Base-by-base conservation (phyloP, 2,329 filamentous ascomycete genomes). In the Aspergillus jensenii region DNA sequence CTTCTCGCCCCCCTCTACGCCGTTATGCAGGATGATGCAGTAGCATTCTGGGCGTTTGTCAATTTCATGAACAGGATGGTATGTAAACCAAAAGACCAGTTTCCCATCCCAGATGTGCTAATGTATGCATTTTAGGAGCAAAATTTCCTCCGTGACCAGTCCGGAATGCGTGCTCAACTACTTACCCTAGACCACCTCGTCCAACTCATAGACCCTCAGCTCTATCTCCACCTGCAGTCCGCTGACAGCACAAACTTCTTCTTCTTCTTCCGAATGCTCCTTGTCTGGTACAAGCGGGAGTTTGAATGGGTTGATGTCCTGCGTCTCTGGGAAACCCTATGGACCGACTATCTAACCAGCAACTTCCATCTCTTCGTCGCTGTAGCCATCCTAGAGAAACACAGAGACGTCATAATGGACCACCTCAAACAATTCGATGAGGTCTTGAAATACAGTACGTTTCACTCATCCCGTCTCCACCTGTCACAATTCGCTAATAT, bases 221-320 rank as follows among this genome's bases (percentile, higher is more conserved):
- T 99, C 7, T 98, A 97, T 76, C 82, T 90, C 2, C 95, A 99
- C 68, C 84, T 99, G 0, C 87, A 96, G 73, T 87, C 85, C 15
- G 90, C 93, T 19, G 96, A 99, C 68, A 96, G 90, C 69, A 99
- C 95, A 23, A 99, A 99, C 74, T 99, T 99, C 76, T 99, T 99
- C 78, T 99, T 99, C 81, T 98, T 99, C 81, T 99, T 98, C 85
- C 90, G 95, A 59, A 98, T 98, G 95, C 82, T 99, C 35, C 82
- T 99, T 1, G 95, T 99, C 9, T 99, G 95, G 95, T 99, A 95
- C 76, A 99, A 99, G 80, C 89, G 95, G 48, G 95, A 99, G 75
- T 99, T 99, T 68, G 84, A 87, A 65, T 99, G 93, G 91, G 74
- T 83, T 48, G 92, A 98, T 69, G 86, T 96, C 11, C 79, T 98